phyloP scores from a whole-genome alignment of 2,329 filamentous ascomycete species.

The Aspergillus brasiliensis region DNA sequence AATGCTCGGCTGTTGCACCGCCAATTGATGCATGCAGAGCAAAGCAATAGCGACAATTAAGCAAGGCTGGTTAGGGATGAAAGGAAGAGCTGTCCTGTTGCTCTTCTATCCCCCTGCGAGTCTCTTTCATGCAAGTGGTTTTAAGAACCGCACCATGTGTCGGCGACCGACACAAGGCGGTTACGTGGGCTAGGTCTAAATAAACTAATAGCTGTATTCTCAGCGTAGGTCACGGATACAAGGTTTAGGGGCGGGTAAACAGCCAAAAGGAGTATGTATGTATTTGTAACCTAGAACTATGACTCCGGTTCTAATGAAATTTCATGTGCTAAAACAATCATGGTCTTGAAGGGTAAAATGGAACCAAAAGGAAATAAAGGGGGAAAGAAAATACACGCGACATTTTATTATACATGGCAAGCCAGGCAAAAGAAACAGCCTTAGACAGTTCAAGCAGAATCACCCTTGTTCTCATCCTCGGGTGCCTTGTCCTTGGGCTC shows the following conservation, averaged over 20 bases:
- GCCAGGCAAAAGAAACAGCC: slow-evolving; percentile 7
- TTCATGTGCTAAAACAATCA: slow-evolving; percentile 23
- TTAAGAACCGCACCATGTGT: background rate
- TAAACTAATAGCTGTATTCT: background rate
- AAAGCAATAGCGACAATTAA: background rate
- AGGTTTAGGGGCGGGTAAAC: background rate
- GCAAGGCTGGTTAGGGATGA: background rate
- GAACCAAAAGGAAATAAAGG: slow-evolving; percentile 10
- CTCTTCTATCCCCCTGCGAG: too few species aligned
- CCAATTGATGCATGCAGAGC: slow-evolving; percentile 20
- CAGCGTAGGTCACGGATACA: background rate
- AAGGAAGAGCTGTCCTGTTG: background rate
- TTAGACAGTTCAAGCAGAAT: slow-evolving; percentile 28
- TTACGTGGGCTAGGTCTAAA: background rate
- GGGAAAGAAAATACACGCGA: slow-evolving; percentile 23
- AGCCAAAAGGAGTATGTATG: background rate
- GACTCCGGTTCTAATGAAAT: slow-evolving; percentile 7
- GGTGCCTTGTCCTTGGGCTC: slow-evolving; percentile 64
- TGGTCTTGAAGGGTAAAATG: slow-evolving; percentile 13
- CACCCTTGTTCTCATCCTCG: slow-evolving; percentile 35
- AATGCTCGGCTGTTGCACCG: slow-evolving; percentile 64
- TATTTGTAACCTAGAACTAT: slow-evolving; percentile 3
- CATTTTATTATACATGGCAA: slow-evolving; percentile 41
- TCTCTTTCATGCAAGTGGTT: background rate
- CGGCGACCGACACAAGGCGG: background rate